A percentile compares a stretch with the other conserved stretches of the same genome.
These are phyloP conservation scores for Phytopythium helicoides DNA, from an alignment of 352 stramenopile genomes.

Conservation along the genomic window DNA sequence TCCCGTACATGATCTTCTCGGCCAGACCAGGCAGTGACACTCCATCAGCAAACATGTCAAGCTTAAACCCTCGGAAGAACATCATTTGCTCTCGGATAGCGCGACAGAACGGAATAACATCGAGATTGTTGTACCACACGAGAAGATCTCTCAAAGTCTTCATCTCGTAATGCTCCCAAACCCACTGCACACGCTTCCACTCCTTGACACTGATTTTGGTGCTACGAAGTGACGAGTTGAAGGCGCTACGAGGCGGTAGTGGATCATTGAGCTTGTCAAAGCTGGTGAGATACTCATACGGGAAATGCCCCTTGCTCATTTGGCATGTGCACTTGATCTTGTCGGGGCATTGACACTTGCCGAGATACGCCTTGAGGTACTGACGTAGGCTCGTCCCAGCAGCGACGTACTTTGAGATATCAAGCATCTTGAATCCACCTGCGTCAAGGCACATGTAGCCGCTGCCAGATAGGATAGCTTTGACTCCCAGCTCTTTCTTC, in stretches of 20 bases:
- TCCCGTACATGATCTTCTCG: conserved; percentile 29
- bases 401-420: conserved; percentile 31
- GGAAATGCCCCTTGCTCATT: conserved; percentile 20
- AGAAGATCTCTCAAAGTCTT: conserved; percentile 28
- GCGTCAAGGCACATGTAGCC: conserved; percentile 32
- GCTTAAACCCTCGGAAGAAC: conserved; percentile 15
- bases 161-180: conserved; percentile 30
- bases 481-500: no score
- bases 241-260: conserved; percentile 18
- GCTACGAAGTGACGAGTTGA: conserved; percentile 15
- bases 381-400: conserved; percentile 22
- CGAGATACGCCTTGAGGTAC: conserved; percentile 25
- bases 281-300: conserved; percentile 31
- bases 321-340: conserved; percentile 26
- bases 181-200: conserved; percentile 15
- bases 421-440: conserved; percentile 22
- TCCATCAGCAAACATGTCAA: conserved; percentile 28
- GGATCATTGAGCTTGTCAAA: conserved; percentile 25
- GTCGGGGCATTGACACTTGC: conserved; percentile 24
- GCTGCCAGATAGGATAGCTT: no score
- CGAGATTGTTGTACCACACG: conserved; percentile 31
- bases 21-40: conserved; percentile 12
- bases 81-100: conserved; percentile 15
- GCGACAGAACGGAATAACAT: conserved; percentile 22
- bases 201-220: conserved; percentile 10